Evolutionary conservation across 1,284 basidiomycete species (phyloP).

Genomic region (Sporisorium reilianum): DNA sequence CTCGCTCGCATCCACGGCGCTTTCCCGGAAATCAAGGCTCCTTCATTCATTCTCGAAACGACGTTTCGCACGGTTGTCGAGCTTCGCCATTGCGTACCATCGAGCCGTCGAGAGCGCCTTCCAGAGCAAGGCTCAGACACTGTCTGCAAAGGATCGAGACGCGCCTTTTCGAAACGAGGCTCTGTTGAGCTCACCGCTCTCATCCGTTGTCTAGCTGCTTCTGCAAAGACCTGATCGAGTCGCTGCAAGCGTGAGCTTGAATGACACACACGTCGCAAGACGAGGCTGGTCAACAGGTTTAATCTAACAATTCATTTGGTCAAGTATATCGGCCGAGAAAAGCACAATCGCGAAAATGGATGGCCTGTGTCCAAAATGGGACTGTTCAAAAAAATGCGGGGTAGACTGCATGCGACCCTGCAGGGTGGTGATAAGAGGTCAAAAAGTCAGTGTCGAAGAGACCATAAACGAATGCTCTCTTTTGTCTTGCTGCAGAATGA

Average conservation of each 20-base stretch:
- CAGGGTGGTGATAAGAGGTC: conserved; percentile 21
- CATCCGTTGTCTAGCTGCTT: neutral
- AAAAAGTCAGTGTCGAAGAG: conserved; percentile 2
- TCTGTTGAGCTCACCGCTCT: neutral
- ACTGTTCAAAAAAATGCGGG: conserved; percentile 18
- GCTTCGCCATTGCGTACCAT: neutral
- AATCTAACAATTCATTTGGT: neutral
- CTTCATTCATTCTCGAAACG: neutral
- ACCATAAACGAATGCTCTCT: neutral
- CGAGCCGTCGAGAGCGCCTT: neutral
- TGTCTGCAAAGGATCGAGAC: too few relatives aligned
- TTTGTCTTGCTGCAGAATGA: neutral
- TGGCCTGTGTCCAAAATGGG: conserved; percentile 4
- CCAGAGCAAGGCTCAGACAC: too few relatives aligned
- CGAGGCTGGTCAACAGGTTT: too few relatives aligned
- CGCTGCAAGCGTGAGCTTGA: neutral
- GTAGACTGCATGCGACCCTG: conserved; percentile 30
- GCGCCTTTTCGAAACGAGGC: too few relatives aligned
- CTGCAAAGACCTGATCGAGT: neutral
- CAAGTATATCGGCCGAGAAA: conserved; percentile 4
- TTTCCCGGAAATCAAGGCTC: conserved; percentile 3
- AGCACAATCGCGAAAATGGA: neutral
- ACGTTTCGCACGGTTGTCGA: conserved; percentile 8
- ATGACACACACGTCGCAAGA: too few relatives aligned
- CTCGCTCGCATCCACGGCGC: neutral